Conservation (phyloP, 1,284 basidiomycete species). For the Puccinia brachypodii region DNA sequence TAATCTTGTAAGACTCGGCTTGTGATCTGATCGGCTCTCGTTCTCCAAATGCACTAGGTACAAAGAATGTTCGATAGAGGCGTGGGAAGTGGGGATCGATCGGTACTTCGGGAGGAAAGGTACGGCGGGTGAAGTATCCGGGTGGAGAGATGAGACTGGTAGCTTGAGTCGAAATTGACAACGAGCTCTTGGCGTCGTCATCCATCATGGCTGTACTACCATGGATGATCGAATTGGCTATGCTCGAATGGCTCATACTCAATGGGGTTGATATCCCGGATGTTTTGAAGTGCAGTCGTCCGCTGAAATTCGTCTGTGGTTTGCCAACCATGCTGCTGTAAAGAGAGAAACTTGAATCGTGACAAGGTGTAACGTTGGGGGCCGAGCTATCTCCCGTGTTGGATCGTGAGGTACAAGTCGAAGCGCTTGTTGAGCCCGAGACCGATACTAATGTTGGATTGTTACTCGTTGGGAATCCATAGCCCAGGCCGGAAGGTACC, state of each 20-base stretch:
- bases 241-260: conserved; percentile 12
- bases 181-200: conserved; percentile 45
- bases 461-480: conserved; percentile 12
- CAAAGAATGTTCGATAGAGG: conserved; percentile 46
- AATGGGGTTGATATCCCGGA: conserved; percentile 29
- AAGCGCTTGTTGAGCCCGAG: conserved; percentile 42
- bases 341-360: conserved; percentile 22
- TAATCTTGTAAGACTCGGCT: conserved; percentile 30
- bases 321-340: conserved; percentile 3
- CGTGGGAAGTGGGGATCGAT: conserved; percentile 39
- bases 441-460: conserved; percentile 22
- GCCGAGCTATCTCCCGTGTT: conserved; percentile 14
- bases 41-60: conserved; percentile 47
- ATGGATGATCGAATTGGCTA: conserved; percentile 5
- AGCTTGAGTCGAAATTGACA: conserved; percentile 48
- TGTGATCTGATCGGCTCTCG: conserved; percentile 38
- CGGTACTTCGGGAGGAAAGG: conserved; percentile 42
- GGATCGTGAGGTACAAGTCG: conserved; percentile 41
- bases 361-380: conserved; percentile 1
- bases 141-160: conserved; percentile 46
- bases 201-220: conserved; percentile 13
- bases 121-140: conserved; percentile 22
- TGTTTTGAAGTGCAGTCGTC: conserved; percentile 13
- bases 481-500: conserved; percentile 5
- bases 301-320: conserved; percentile 23